Evolutionary conservation across 306 rosid genomes (phyloP).

Genomic region (Arachis hypogaea): DNA sequence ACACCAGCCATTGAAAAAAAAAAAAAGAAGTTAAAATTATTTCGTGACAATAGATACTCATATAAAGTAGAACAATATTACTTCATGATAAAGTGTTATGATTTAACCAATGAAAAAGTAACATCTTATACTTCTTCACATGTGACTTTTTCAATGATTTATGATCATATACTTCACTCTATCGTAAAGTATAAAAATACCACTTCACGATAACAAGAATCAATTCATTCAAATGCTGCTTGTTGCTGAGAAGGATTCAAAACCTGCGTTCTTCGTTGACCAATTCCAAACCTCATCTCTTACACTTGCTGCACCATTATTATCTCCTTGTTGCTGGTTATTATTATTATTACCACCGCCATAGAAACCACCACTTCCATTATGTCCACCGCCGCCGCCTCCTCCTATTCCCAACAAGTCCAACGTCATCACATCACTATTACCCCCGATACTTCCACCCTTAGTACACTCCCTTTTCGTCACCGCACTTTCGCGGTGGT

Average conservation of each 20-base stretch:
- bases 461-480: not conserved
- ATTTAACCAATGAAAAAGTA: too few relatives aligned
- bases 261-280: slow-evolving; percentile 52
- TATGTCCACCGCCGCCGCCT: slow-evolving; percentile 27
- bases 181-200: too few relatives aligned
- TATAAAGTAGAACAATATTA: too few relatives aligned
- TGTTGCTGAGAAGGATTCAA: slow-evolving; percentile 61
- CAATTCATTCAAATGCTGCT: slow-evolving; percentile 42
- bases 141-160: too few relatives aligned
- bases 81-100: too few relatives aligned
- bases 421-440: slow-evolving; percentile 61
- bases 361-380: slow-evolving; percentile 47
- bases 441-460: slow-evolving; percentile 44
- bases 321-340: slow-evolving; percentile 35
- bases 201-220: too few relatives aligned
- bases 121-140: too few relatives aligned
- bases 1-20: not conserved
- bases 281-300: slow-evolving; percentile 56
- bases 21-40: not conserved
- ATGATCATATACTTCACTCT: too few relatives aligned
- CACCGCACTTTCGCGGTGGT: not conserved
- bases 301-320: slow-evolving; percentile 12
- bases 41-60: not conserved
- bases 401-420: slow-evolving; percentile 80
- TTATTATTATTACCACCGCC: slow-evolving; percentile 23